Percentiles rank a stretch among this genome's conserved stretches.
Evolutionary conservation across 2,329 filamentous ascomycete species (phyloP).

Genomic region (Microcyclospora pomicola): DNA sequence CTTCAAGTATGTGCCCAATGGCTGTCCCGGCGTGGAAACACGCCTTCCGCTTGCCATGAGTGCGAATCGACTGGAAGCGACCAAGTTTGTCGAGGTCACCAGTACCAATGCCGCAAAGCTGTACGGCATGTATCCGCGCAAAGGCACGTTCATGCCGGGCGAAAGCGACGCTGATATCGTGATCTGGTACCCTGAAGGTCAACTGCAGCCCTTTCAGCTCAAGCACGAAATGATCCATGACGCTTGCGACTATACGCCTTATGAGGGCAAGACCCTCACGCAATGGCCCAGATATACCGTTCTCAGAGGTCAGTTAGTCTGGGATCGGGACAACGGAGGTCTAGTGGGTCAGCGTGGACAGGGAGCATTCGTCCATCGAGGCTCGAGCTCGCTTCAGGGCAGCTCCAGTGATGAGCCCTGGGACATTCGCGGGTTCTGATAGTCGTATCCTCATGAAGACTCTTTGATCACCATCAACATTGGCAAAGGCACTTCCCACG

Average conservation of each 20-base stretch:
- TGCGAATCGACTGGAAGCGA: constrained; percentile 28
- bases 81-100: constrained; percentile 42
- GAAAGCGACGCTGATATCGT: constrained; percentile 42
- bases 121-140: constrained; percentile 40
- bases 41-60: constrained; percentile 35
- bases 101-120: constrained; percentile 43
- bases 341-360: constrained; percentile 30
- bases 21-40: constrained; percentile 45
- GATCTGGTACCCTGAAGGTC: constrained; percentile 41
- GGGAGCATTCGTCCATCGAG: constrained; percentile 37
- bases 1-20: constrained; percentile 47
- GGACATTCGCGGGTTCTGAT: constrained; percentile 7
- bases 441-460: no score
- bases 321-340: constrained; percentile 39
- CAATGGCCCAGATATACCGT: constrained; percentile 48
- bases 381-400: constrained; percentile 22
- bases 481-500: no score
- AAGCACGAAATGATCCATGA: constrained; percentile 45
- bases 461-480: no score
- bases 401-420: constrained; percentile 8
- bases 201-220: constrained; percentile 30
- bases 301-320: constrained; percentile 41
- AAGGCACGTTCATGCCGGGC: constrained; percentile 39
- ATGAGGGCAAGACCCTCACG: constrained; percentile 37
- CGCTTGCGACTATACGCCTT: constrained; percentile 46